Evolutionary conservation across 2,329 filamentous ascomycete species (phyloP).

Genomic region (Periglandula ipomoeae): DNA sequence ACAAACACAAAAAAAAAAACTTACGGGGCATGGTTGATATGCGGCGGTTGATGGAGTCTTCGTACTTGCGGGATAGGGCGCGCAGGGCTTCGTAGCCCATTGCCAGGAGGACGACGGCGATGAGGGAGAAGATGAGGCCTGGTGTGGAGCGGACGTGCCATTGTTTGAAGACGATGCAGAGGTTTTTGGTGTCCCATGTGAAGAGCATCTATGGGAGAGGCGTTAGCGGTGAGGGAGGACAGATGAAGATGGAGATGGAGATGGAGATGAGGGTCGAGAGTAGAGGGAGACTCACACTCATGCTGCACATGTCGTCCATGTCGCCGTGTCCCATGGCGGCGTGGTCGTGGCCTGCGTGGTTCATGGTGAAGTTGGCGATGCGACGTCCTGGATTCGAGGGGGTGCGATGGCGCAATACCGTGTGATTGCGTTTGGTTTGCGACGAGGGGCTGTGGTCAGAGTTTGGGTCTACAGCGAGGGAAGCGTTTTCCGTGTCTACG

Average conservation of each 20-base stretch:
- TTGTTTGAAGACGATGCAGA: constrained; percentile 89
- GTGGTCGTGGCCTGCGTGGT: constrained; percentile 20
- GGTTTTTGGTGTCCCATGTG: constrained; percentile 86
- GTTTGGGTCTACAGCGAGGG: too few species aligned
- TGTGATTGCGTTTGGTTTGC: too few species aligned
- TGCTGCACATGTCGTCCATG: constrained; percentile 64
- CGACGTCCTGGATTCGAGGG: too few species aligned
- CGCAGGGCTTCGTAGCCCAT: constrained; percentile 92
- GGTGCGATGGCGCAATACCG: too few species aligned
- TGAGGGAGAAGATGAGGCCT: constrained; percentile 71
- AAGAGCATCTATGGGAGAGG: constrained; percentile 74
- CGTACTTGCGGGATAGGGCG: constrained; percentile 67
- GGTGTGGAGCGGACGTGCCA: constrained; percentile 75
- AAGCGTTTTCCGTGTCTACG: too few species aligned
- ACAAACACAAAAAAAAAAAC: constrained; percentile 21
- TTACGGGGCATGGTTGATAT: constrained; percentile 45
- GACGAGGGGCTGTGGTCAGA: too few species aligned
- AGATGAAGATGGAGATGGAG: constrained; percentile 2
- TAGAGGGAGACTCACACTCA: constrained; percentile 63
- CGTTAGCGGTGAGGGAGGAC: too few species aligned
- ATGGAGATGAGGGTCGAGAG: background rate
- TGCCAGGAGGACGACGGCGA: constrained; percentile 72
- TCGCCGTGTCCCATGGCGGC: constrained; percentile 30
- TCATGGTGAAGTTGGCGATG: constrained; percentile 5
- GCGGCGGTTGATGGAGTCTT: constrained; percentile 43